phyloP scores from a whole-genome alignment of 129 eudicot species.

The Flaveria ramosissima region DNA sequence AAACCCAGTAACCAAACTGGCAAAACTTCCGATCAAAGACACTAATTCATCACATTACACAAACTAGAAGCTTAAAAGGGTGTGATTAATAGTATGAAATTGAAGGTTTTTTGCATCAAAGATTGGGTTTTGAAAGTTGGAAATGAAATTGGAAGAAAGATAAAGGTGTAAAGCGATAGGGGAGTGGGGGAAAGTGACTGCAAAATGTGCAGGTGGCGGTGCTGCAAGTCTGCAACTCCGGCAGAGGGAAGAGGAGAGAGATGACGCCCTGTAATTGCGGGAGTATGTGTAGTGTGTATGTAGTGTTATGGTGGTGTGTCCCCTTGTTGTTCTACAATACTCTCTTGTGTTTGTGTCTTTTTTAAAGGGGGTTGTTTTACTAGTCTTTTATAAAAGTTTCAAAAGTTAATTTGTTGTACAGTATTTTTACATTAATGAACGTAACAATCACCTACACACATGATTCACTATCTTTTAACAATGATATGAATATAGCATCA shows the following conservation, averaged over 20 bases:
- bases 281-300: slow-evolving; percentile 42
- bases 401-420: too few relatives aligned
- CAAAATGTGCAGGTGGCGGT: slow-evolving; percentile 32
- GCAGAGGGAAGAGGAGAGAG: slow-evolving; percentile 12
- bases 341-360: background rate
- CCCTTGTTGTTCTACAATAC: slow-evolving; percentile 53
- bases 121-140: background rate
- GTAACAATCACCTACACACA: too few relatives aligned
- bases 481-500: too few relatives aligned
- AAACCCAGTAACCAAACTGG: background rate
- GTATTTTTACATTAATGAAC: too few relatives aligned
- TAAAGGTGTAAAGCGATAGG: slow-evolving; percentile 16
- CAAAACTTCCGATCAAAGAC: background rate
- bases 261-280: slow-evolving; percentile 79
- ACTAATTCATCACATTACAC: slow-evolving; percentile 14
- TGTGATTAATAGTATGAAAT: background rate
- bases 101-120: background rate
- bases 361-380: background rate
- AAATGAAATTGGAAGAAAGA: background rate
- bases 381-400: too few relatives aligned
- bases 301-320: slow-evolving; percentile 38
- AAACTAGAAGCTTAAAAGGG: too few relatives aligned
- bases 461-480: too few relatives aligned
- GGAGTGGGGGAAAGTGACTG: slow-evolving; percentile 21
- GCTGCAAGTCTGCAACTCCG: slow-evolving; percentile 4